phyloP scores from a whole-genome alignment of 371 early-diverging fungal genomes.

The Haplosporangium sp. region DNA sequence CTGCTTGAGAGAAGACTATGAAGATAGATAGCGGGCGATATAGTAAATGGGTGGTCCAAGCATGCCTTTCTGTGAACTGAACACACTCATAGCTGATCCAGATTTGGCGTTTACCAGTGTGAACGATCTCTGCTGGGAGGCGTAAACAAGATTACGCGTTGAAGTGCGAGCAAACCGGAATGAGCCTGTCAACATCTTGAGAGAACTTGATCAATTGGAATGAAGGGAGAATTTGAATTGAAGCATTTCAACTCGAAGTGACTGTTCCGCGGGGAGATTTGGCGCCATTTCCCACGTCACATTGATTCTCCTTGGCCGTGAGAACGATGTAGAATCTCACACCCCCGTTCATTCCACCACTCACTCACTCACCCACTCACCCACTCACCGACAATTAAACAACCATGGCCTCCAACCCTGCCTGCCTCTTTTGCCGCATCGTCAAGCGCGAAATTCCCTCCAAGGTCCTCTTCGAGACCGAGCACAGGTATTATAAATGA shows the following conservation, averaged over 20 bases:
- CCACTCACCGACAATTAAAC: conserved; percentile 5
- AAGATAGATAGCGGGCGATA: background rate
- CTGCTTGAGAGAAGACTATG: conserved; percentile 24
- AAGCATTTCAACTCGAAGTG: background rate
- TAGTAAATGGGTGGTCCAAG: background rate
- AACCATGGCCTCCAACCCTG: conserved; percentile 48
- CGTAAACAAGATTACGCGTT: background rate
- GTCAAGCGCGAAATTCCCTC: conserved; percentile 89
- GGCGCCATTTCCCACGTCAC: no score
- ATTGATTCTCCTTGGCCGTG: no score
- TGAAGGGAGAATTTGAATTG: background rate
- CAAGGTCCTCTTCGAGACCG: conserved; percentile 84
- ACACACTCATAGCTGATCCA: background rate
- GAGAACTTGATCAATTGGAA: background rate
- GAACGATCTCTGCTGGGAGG: conserved; percentile 24
- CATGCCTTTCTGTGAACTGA: background rate
- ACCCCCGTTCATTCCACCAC: background rate
- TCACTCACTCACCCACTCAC: background rate
- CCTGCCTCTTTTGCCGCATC: conserved; percentile 94
- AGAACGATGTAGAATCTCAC: background rate
- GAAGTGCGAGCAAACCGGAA: conserved; percentile 12
- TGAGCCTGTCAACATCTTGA: conserved; percentile 5
- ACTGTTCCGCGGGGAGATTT: background rate
- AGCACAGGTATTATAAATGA: conserved; percentile 62
- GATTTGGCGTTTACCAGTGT: conserved; percentile 2